These are phyloP conservation scores for Candida silvatica DNA, from an alignment of 805 yeast species.

Conservation along the genomic window DNA sequence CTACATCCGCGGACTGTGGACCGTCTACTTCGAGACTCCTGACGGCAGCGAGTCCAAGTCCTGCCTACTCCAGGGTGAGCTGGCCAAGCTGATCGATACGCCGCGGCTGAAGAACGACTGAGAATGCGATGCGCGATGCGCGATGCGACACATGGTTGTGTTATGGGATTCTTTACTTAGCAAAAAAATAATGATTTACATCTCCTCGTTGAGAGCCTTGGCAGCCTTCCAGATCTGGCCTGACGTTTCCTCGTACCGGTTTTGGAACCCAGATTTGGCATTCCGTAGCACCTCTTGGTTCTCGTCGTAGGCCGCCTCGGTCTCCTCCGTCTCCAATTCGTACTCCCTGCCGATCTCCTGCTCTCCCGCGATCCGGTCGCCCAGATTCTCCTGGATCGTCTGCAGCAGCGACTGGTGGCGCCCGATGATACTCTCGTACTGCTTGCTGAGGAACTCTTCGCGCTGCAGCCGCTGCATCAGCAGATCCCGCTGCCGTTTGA, in stretches of 20 bases:
- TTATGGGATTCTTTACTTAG: too few relatives aligned
- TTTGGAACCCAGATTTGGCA: conserved; percentile 2
- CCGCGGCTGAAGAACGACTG: not conserved
- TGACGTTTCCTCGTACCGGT: conserved; percentile 7
- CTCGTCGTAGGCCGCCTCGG: conserved; percentile 7
- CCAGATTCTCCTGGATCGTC: conserved; percentile 10
- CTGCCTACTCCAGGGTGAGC: conserved; percentile 1
- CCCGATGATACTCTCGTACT: conserved; percentile 18
- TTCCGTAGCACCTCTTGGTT: conserved; percentile 9
- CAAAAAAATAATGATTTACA: too few relatives aligned
- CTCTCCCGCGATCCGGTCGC: conserved; percentile 12
- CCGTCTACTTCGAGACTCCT: conserved; percentile 1
- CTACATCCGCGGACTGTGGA: conserved; percentile 3
- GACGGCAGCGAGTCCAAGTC: too few relatives aligned
- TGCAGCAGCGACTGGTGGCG: conserved; percentile 22
- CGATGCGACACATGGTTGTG: too few relatives aligned
- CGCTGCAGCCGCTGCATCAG: conserved; percentile 24
- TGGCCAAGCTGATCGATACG: too few relatives aligned
- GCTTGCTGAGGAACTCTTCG: conserved; percentile 22
- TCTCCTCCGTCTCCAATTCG: conserved; percentile 8
- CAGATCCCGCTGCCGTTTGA: conserved; percentile 19
- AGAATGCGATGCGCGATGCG: not conserved
- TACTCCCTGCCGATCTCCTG: conserved; percentile 11
- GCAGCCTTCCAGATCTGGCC: conserved; percentile 6
- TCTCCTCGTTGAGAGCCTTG: conserved; percentile 3